phyloP scores from a whole-genome alignment of 345 rosid species.

The Populus davidiana region DNA sequence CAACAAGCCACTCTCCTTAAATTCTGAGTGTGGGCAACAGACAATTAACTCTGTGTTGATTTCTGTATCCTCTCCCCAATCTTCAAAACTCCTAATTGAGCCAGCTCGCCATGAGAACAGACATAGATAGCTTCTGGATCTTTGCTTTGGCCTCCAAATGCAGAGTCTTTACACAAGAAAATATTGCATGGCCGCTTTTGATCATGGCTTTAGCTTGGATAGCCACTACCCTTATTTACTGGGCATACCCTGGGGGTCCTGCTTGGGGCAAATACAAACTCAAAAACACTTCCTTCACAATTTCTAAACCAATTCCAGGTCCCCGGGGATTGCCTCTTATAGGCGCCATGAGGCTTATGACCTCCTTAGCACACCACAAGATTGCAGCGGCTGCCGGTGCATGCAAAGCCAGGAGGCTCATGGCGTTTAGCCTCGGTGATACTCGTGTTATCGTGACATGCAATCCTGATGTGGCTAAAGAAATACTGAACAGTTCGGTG shows the following conservation, averaged over 20 bases:
- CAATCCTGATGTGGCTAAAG: conserved; percentile 62
- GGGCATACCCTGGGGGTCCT: conserved; percentile 69
- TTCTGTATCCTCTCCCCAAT: neutral
- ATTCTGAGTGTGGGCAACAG: neutral
- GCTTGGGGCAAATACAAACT: conserved; percentile 61
- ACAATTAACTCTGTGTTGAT: neutral
- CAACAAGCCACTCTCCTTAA: neutral
- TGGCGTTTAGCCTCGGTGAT: conserved; percentile 70
- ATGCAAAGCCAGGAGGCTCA: conserved; percentile 49
- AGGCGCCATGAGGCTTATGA: conserved; percentile 69
- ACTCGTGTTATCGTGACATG: conserved; percentile 67
- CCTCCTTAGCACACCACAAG: conserved; percentile 52
- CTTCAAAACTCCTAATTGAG: neutral
- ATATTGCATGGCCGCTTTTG: conserved; percentile 39
- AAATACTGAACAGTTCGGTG: conserved; percentile 58
- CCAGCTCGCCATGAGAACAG: conserved; percentile 10
- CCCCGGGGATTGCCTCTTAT: conserved; percentile 63
- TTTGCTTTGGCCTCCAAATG: conserved; percentile 60
- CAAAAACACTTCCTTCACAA: conserved; percentile 9
- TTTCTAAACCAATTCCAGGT: conserved; percentile 51
- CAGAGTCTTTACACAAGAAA: conserved; percentile 38
- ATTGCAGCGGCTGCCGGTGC: conserved; percentile 43
- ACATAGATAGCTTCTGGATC: conserved; percentile 21
- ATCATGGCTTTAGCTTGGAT: conserved; percentile 36
- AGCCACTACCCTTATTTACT: conserved; percentile 38